Base-by-base conservation (phyloP, 1,284 basidiomycete species). In the Tylopilus sp. region DNA sequence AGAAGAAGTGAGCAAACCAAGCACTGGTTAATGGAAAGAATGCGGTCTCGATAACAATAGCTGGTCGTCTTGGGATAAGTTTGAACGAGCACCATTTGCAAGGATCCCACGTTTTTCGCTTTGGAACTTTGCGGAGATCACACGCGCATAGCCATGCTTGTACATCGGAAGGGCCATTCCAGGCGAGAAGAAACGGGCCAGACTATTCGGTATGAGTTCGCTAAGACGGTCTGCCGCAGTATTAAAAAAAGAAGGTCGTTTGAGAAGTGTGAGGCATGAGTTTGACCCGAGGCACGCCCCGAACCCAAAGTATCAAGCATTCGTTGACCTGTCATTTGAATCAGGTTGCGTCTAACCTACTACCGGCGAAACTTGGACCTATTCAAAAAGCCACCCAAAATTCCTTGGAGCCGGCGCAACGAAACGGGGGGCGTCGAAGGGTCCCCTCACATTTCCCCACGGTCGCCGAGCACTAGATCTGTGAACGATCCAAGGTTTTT, bases 41-140 rank as follows among this genome's bases (percentile, higher is more conserved):
- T n/a, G 59, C 49, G 57, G 38, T 53, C 56, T 41, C 33, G 62
- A 62, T 36, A 56, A 64, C 53, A 57, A 63, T 47, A 19, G 52
- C 8, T 49, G 51, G 53, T 53, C 33, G 41, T 44, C 55, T 24
- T 53, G 58, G 47, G 47, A 61, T 12, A 51, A 49, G 22, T 39
- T 53, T 44, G n/a, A 57, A 51, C 61, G 36, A 51, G 52, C 57
- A n/a, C 41, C 16, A 39, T 29, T 53, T 19, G 54, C 49, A 56
- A 54, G 7, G 10, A 33, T 51, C 36, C 66, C 57, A 56, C 15
- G 15, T 39, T 60, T 36, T 57, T 63, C 59, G 52, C 39, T 44
- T 58, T 39, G 51, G 55, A 53, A 52, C 60, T 19, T 44, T 29
- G 29, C 73, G 75, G 72, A 76, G 62, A 74, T 74, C 74, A 74